Evolutionary conservation across 2,329 filamentous ascomycete species (phyloP).

Genomic region (Akanthomyces lecanii): DNA sequence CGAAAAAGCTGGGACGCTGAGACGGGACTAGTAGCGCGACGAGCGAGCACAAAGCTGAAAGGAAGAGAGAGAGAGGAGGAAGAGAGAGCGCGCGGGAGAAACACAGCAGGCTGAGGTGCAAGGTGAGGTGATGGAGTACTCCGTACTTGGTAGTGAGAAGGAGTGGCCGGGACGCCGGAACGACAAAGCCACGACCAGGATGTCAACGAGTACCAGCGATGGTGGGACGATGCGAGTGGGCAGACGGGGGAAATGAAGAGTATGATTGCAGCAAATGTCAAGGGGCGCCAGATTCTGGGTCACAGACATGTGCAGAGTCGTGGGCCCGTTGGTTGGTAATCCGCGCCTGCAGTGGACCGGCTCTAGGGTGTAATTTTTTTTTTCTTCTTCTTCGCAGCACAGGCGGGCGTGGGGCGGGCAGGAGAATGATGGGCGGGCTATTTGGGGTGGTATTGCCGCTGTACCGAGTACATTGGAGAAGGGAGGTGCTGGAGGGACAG

Average conservation of each 20-base stretch:
- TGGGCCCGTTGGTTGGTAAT: constrained; percentile 17
- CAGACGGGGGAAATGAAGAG: constrained; percentile 16
- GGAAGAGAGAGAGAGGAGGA: not conserved
- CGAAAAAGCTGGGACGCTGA: constrained; percentile 5
- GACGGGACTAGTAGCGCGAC: constrained; percentile 1
- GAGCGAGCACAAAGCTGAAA: not conserved
- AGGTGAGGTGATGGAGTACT: not conserved
- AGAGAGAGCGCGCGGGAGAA: not conserved
- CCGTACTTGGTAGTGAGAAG: constrained; percentile 1
- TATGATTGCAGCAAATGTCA: constrained; percentile 4
- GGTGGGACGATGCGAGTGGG: constrained; percentile 18
- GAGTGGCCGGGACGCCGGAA: constrained; percentile 5
- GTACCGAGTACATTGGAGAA: not conserved
- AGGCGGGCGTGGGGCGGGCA: not conserved
- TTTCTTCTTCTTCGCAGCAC: not conserved
- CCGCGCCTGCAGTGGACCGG: not conserved
- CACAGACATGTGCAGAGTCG: constrained; percentile 9
- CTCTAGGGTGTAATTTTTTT: not conserved
- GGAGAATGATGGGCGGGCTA: not conserved
- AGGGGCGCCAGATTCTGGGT: constrained; percentile 3
- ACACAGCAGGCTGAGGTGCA: not conserved
- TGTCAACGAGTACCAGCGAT: constrained; percentile 11
- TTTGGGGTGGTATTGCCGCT: not conserved
- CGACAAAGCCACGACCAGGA: constrained; percentile 13
- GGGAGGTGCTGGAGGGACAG: not conserved